These are phyloP conservation scores for Theobroma grandiflorum DNA, from an alignment of 441 rosid species.

Conservation along the genomic window DNA sequence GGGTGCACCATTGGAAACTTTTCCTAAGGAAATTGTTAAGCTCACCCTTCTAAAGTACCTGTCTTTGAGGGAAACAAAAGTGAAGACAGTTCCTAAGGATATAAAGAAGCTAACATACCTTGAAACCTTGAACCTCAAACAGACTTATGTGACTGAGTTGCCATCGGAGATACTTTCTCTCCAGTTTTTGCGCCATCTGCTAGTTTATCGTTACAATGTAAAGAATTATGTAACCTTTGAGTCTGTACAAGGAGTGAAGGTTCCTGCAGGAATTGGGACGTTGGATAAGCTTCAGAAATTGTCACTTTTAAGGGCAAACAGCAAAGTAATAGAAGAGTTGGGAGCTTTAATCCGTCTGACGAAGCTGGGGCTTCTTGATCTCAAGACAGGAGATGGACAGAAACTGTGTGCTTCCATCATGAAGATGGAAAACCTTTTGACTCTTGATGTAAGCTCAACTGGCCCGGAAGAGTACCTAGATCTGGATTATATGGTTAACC, in stretches of 20 bases:
- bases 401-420: constrained; percentile 39
- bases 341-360: constrained; percentile 41
- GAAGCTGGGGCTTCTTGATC: constrained; percentile 41
- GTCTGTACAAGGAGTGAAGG: constrained; percentile 35
- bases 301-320: constrained; percentile 33
- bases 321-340: constrained; percentile 28
- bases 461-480: constrained; percentile 31
- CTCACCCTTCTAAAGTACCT: constrained; percentile 35
- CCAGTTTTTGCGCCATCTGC: constrained; percentile 43
- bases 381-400: constrained; percentile 38
- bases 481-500: constrained; percentile 15
- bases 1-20: constrained; percentile 20
- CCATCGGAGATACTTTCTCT: constrained; percentile 34
- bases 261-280: constrained; percentile 37
- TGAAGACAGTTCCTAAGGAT: constrained; percentile 29
- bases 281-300: constrained; percentile 43
- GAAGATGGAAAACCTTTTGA: constrained; percentile 32
- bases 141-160: constrained; percentile 35
- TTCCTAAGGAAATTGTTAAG: constrained; percentile 32
- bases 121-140: constrained; percentile 46
- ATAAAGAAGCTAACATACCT: constrained; percentile 40
- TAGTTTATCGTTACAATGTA: constrained; percentile 33
- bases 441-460: constrained; percentile 34
- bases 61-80: constrained; percentile 35
- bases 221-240: constrained; percentile 9